These are phyloP conservation scores for Linum lewisii DNA, from an alignment of 345 rosid species.

Conservation along the genomic window DNA sequence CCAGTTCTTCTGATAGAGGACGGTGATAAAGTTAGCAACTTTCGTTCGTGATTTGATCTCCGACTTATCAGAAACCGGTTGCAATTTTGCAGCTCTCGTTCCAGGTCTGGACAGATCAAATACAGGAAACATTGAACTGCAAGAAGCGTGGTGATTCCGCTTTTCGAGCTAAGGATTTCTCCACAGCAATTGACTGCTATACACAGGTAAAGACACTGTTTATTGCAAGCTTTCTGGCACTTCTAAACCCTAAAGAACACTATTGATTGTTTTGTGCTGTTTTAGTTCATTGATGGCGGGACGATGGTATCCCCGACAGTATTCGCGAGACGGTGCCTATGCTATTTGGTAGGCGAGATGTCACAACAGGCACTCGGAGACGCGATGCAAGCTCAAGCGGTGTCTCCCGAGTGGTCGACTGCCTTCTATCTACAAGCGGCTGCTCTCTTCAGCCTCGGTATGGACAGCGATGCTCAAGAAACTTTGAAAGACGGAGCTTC, in stretches of 20 bases:
- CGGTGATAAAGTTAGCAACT: too few relatives aligned
- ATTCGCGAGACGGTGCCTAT: slow-evolving; percentile 72
- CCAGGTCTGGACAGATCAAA: slow-evolving; percentile 65
- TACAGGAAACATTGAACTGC: slow-evolving; percentile 54
- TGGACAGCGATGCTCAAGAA: slow-evolving; percentile 72
- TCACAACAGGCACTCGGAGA: slow-evolving; percentile 76
- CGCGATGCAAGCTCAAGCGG: slow-evolving; percentile 77
- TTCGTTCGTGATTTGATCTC: too few relatives aligned
- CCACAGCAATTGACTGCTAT: slow-evolving; percentile 45
- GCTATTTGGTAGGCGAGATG: slow-evolving; percentile 66
- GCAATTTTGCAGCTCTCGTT: slow-evolving; percentile 72
- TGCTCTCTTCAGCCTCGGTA: slow-evolving; percentile 73
- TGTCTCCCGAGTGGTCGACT: slow-evolving; percentile 79
- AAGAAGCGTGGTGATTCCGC: slow-evolving; percentile 62
- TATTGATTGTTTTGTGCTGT: too few relatives aligned
- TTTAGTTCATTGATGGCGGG: slow-evolving; percentile 67
- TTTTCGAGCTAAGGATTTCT: slow-evolving; percentile 45
- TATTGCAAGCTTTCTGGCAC: too few relatives aligned
- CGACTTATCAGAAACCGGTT: too few relatives aligned
- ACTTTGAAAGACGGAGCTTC: slow-evolving; percentile 73
- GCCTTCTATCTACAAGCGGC: slow-evolving; percentile 84
- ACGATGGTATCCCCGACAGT: slow-evolving; percentile 75
- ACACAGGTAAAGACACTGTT: slow-evolving; percentile 49
- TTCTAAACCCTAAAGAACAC: too few relatives aligned
- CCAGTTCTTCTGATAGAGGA: too few relatives aligned